phyloP scores from a whole-genome alignment of 1,284 basidiomycete species.

The Veloporphyrellus conicus region DNA sequence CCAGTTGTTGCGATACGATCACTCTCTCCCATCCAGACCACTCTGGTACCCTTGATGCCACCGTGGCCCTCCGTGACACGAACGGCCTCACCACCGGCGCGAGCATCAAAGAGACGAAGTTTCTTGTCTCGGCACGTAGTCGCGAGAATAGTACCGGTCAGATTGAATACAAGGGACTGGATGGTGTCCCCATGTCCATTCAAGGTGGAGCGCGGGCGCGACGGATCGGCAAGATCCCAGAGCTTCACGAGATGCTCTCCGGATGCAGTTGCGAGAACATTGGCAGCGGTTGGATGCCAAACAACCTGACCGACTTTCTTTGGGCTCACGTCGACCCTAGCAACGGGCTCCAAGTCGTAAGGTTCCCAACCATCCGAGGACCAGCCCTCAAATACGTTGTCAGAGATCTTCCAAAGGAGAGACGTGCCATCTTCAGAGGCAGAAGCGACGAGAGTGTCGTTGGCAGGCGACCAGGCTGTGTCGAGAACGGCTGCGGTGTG shows the following conservation, averaged over 20 bases:
- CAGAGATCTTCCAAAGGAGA: slow-evolving; percentile 84
- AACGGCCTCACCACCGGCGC: slow-evolving; percentile 76
- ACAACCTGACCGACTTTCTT: slow-evolving; percentile 92
- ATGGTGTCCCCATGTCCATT: slow-evolving; percentile 84
- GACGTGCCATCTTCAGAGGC: slow-evolving; percentile 92
- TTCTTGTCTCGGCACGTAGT: slow-evolving; percentile 92
- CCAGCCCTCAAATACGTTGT: slow-evolving; percentile 79
- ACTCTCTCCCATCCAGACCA: slow-evolving; percentile 86
- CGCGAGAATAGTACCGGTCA: slow-evolving; percentile 70
- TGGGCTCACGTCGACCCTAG: slow-evolving; percentile 67
- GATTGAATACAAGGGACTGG: slow-evolving; percentile 83
- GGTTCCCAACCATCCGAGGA: slow-evolving; percentile 78
- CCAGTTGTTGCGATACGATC: slow-evolving; percentile 91
- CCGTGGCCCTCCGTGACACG: slow-evolving; percentile 82
- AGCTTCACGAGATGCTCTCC: slow-evolving; percentile 88
- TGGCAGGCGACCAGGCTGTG: slow-evolving; percentile 95
- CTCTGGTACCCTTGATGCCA: slow-evolving; percentile 90
- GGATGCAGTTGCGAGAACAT: slow-evolving; percentile 83
- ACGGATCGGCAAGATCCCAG: slow-evolving; percentile 79
- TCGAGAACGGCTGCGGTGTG: slow-evolving; percentile 87
- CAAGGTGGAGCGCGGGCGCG: slow-evolving; percentile 61
- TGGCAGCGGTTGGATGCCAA: slow-evolving; percentile 89
- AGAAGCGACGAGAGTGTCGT: slow-evolving; percentile 86
- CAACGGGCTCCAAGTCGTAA: slow-evolving; percentile 79
- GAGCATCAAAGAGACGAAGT: slow-evolving; percentile 85